Base-by-base conservation (phyloP, 306 rosid species). In the Quercus agrifolia region DNA sequence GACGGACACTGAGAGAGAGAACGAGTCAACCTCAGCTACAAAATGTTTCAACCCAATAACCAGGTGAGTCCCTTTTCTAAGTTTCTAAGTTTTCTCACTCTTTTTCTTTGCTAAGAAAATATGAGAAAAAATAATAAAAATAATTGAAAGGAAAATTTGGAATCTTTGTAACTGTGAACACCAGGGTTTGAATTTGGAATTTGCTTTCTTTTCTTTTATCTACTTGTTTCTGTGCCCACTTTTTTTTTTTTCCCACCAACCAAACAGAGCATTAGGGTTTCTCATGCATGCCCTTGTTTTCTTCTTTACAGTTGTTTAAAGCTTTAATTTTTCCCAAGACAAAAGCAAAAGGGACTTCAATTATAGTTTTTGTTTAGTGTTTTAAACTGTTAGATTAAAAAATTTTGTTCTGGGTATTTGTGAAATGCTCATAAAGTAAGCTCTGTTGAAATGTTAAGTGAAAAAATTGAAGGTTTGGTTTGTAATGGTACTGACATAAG, bases 1-100 rank as follows among this genome's bases (percentile, higher is more conserved):
- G 44, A 19, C 70, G 51, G 54, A 59, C 30, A 9, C 27, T 31
- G 46, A 19, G 62, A n/a, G 54, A 74, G 74, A 15, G 25, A 62
- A 68, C 10, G 81, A 56, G 71, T 44, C 74, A 71, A 46, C 46
- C 57, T 38, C 33, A 23, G 35, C 52, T 21, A 70, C 61, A 64
- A 41, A 58, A 90, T 88, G 94, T 85, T 81, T 79, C 97, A 77
- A 55, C 84, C 89, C 72, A 74, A 10, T 77, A 82, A 21, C 79
- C 76, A 83, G 94, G 97, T 88, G 52, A 56, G 67, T 18, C 41
- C 58, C 6, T 76, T 64, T 7, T 79, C 33, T 51, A 41, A 25
- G 12, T 19, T 33, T 77, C 73, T 46, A 25, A 61, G 66, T 69
- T 30, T 59, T 52, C 13, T 38, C 28, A 4, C 7, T n/a, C 77